Evolutionary conservation across 768 basidiomycete species (phyloP), one percentile per base, ranked within the genome.

Genomic region (Gloeostereum incarnatum): DNA sequence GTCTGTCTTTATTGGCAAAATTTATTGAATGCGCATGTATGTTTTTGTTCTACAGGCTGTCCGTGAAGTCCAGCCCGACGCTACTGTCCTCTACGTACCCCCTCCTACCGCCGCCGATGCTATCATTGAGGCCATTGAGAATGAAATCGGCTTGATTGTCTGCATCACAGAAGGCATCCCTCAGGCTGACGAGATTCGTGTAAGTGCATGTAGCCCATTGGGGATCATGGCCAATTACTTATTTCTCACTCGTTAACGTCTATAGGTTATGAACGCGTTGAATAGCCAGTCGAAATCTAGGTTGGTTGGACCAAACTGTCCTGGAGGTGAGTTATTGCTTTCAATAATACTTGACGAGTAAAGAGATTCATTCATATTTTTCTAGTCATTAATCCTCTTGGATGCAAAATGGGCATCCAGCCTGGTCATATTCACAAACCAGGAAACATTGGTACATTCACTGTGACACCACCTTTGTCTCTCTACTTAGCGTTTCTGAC

Each of bases 141-240:
- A 88, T 50, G 96, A 99, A 62, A 93, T 99, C 68, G 80, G 83
- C 13, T 66, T 99, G 43, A 99, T 99, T 66, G 96, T 99, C 33
- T 93, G 92, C 57, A 87, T 99, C 50, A 99, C 96, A 9, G 96
- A 99, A 62, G 96, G 96, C 29, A 99, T 99, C 50, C 96, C 96
- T 11, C 96, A 99, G 57, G 71, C 81, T 6, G 96, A 99, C 57
- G 94, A 99, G 68, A 91, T 99, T 58, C 77, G 74, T 59, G 89
- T 88, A 31, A 35, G 74, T 63, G 16, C 19, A 13, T 36, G 22
- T 4, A 38, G n/a, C 20, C 23, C 27, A 34, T 41, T 20, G 20
- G 14, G 10, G 7, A 20, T 23, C 24, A 19, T 25, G 21, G 20
- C 13, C n/a, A n/a, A n/a, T n/a, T n/a, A n/a, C n/a, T n/a, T 11